Evolutionary conservation across 768 basidiomycete genomes (phyloP), one percentile per base, ranked within the genome.

Genomic region (Cyathus striatus): DNA sequence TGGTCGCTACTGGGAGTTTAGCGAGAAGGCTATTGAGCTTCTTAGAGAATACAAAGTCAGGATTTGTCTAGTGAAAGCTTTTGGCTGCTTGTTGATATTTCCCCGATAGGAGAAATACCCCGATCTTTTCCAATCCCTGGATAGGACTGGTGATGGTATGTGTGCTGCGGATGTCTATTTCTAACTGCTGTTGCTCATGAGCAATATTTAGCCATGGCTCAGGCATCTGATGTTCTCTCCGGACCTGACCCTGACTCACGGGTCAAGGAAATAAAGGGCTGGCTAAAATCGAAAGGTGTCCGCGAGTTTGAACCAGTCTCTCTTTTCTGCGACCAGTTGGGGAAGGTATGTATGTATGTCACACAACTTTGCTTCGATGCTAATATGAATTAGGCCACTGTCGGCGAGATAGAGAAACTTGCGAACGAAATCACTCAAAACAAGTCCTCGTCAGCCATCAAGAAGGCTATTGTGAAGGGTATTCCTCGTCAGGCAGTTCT

Each of bases 401-500:
- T 98, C 24, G 56, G 66, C 38, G 77, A 83, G 48, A 83, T 98
- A 35, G 91, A 98, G 63, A 60, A 73, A 41, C 65, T 89, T 5
- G 88, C 89, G 0, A 84, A 94, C 55, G 58, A 57, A 6, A 72
- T 90, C 51, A 82, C 75, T 32, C 68, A 70, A 24, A 78, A 67
- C 57, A 86, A 82, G 57, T 72, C 76, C 1, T 55, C 72, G 1
- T 66, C 75, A 2, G 70, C 73, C 6, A 86, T 95, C 64, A 96
- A 92, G 73, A 90, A 87, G 52, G 92, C 86, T 1, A 79, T 91
- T n/a, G 88, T 98, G 45, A 91, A 93, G 59, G 83, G 83, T 17
- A 94, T 97, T 27, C 95, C 95, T 3, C 81, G 91, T 9, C 86
- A 91, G 56, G 93, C 91, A 5, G 83, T 98, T 4, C 75, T 98